Evolutionary conservation across 306 rosid genomes (phyloP), one percentile per base, ranked within the genome.

Genomic region (Quercus alba): DNA sequence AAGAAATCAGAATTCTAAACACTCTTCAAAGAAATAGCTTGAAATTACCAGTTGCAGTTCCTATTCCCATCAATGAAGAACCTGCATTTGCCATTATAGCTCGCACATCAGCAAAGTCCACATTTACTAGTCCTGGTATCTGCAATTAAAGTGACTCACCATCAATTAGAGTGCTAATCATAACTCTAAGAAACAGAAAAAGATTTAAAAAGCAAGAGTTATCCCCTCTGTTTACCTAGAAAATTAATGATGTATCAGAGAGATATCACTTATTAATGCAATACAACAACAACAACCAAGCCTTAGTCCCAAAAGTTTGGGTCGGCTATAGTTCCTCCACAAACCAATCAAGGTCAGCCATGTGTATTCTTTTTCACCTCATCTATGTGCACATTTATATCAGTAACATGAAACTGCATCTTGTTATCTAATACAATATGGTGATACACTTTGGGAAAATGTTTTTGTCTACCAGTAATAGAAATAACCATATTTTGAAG

Each of bases 71-170:
- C 84, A 92, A 79, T 62, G 97, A 94, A 84, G 98, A 94, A 73
- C 98, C 98, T 15, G 97, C 98, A 80, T 86, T 92, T 73, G 93
- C 98, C 97, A 94, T 94, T 88, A 94, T 90, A 80, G 98, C 97
- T 74, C 97, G 89, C 66, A 94, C 97, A 82, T 94, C 97, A 25
- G 98, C 98, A 88, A 94, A 94, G 85, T 94, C 98, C 71, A 92
- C 98, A 79, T 94, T 94, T 28, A 90, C 98, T 71, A 92, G 85
- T 61, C 98, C 98, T 4, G 98, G 98, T 78, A 94, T 87, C 97
- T 94, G 92, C 86, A 86, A 73, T 84, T 70, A 80, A 58, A 46
- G 38, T 18, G 21, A 49, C 15, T 49, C 54, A 1, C 17, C 54
- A 49, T 5, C 54, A 49, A 49, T 13, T 0, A 49, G 15, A 12